Percentiles rank a stretch among this genome's conserved stretches.
These are phyloP conservation scores for Axilococcus clingmanii DNA, from an alignment of 139 green algal genomes.

Conservation along the genomic window DNA sequence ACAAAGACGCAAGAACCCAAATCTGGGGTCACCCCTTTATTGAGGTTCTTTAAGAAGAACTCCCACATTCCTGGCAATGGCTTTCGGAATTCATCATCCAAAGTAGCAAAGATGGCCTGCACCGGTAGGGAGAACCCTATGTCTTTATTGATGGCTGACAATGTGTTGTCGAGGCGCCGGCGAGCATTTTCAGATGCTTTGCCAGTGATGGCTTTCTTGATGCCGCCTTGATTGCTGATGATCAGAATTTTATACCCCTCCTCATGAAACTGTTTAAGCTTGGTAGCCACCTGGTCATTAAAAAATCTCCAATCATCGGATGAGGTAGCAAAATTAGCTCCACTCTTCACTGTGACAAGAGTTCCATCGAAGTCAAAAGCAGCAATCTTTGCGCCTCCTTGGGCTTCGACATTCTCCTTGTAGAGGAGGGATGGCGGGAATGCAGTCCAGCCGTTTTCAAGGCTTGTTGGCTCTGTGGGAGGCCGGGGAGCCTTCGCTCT, in stretches of 20 bases:
- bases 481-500: not conserved
- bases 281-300: not conserved
- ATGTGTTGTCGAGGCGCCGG: slow-evolving; percentile 23
- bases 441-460: slow-evolving; percentile 11
- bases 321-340: slow-evolving; percentile 24
- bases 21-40: slow-evolving; percentile 43
- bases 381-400: slow-evolving; percentile 45
- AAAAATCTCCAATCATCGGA: slow-evolving; percentile 6
- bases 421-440: slow-evolving; percentile 19
- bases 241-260: not conserved
- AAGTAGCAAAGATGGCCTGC: slow-evolving; percentile 20
- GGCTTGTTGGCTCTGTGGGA: slow-evolving; percentile 2
- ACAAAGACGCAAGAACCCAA: slow-evolving; percentile 47
- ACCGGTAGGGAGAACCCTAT: not conserved
- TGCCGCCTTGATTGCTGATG: slow-evolving; percentile 49
- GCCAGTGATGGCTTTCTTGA: slow-evolving; percentile 49
- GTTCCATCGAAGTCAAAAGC: slow-evolving; percentile 66
- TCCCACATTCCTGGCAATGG: slow-evolving; percentile 64
- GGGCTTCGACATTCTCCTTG: slow-evolving; percentile 6
- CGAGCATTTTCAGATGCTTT: slow-evolving; percentile 42
- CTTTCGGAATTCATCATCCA: slow-evolving; percentile 49
- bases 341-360: slow-evolving; percentile 45
- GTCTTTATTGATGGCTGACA: slow-evolving; percentile 9
- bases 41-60: slow-evolving; percentile 43
- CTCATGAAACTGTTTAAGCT: not conserved